Base-by-base conservation (phyloP, 2,329 filamentous ascomycete species). In the Phyllosticta citriasiana region DNA sequence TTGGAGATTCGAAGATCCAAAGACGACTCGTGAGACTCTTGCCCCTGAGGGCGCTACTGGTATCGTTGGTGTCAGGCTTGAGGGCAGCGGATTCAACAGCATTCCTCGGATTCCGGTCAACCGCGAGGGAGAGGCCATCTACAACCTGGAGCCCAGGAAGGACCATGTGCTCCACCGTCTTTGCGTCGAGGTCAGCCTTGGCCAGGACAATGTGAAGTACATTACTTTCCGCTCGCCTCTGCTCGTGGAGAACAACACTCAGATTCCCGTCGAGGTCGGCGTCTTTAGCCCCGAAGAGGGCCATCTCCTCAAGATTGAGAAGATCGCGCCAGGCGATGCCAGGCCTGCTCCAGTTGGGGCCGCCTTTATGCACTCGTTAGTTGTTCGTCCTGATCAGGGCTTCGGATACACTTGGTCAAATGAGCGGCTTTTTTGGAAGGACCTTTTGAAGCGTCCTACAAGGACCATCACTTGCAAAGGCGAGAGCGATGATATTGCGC, bases 1-100 rank as follows among this genome's bases (percentile, higher is more conserved):
- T 0, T 99, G 94, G 94, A 88, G 91, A 66, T 99, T 99, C 65
- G 94, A 99, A 74, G 91, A 97, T 66, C 94, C 93, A 77, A 92
- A 91, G 66, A 94, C 94, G 68, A 96, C 97, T 82, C 88, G 94
- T 74, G 94, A 99, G 75, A 96, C 88, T 57, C 80, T 99, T 5
- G 86, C 91, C 4, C 87, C 91, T 0, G 94, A 99, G 71, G 88
- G 86, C 7, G 88, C 85, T 63, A 86, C 87, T 57, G 88, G 90
- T 25, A 81, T 89, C 65, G 89, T 99, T 51, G 86, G 88, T 12
- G 82, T 97, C 35, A 86, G 88, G 63, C 83, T 99, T 1, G 91
- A 99, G 70, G 91, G 90, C 50, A 97, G 93, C 69, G 94, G 92
- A 0, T 99, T 99, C 68, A 92, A 99, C 67, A 85, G 86, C 56